A percentile compares a stretch with the other conserved stretches of the same genome.
phyloP scores from a whole-genome alignment of 2,329 filamentous ascomycete genomes.

The Venturia carpophila region DNA sequence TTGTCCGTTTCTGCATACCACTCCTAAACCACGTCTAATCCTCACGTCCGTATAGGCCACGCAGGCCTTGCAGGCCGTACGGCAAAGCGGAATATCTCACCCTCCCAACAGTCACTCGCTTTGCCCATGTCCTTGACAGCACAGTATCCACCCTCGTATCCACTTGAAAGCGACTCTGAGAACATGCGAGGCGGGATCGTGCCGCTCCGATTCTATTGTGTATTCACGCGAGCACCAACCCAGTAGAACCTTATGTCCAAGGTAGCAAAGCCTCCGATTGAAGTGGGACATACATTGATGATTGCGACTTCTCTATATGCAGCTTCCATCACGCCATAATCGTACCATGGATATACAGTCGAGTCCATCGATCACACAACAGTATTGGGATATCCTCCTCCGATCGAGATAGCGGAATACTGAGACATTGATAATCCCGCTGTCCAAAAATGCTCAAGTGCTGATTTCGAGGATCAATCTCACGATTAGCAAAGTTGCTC shows the following conservation, averaged over 20 bases:
- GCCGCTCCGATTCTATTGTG: background rate
- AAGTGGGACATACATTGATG: background rate
- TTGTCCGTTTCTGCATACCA: background rate
- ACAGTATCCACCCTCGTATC: conserved; percentile 1
- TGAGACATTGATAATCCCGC: background rate
- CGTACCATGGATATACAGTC: background rate
- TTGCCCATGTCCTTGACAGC: background rate
- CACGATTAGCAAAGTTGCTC: background rate
- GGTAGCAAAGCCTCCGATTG: background rate
- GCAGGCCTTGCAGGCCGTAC: conserved; percentile 2
- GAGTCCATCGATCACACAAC: background rate
- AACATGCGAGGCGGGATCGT: background rate
- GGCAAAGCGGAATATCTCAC: background rate
- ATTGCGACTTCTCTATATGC: background rate
- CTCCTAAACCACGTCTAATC: background rate
- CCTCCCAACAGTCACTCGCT: background rate
- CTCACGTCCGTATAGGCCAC: conserved; percentile 1
- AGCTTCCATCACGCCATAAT: background rate
- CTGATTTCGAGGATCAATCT: background rate
- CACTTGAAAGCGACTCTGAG: background rate
- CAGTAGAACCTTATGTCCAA: background rate
- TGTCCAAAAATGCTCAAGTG: background rate
- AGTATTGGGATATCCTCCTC: background rate
- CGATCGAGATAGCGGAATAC: background rate
- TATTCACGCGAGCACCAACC: background rate